A percentile compares a stretch with the other conserved stretches of the same genome.
Conservation (phyloP, 257 asterid species). For the Nicotiana obtusifolia region DNA sequence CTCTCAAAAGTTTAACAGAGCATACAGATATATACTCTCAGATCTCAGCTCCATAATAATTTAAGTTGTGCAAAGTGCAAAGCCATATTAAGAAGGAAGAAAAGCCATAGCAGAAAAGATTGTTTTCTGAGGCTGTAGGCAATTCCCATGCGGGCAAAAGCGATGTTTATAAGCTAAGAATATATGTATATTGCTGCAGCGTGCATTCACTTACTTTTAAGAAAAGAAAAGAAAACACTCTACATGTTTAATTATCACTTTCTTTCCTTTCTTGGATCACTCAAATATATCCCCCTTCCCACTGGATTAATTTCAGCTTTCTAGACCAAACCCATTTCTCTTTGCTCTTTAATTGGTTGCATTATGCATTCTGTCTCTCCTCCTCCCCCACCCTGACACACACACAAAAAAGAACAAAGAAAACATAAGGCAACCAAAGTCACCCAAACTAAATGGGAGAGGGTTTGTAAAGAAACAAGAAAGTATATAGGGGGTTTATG, state of each 20-base stretch:
- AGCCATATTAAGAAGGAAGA: background rate
- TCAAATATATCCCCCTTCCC: background rate
- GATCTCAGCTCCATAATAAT: background rate
- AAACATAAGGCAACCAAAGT: no score
- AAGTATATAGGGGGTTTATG: no score
- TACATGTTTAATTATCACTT: background rate
- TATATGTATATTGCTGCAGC: background rate
- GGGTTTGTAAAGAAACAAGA: no score
- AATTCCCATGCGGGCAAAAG: conserved; percentile 7
- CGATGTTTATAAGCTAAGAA: background rate
- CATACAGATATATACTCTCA: background rate
- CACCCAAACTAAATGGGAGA: no score
- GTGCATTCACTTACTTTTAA: conserved; percentile 9
- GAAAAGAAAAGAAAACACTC: background rate
- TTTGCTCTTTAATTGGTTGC: background rate
- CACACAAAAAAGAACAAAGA: background rate
- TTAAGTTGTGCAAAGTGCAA: background rate
- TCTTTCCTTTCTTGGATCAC: conserved; percentile 5
- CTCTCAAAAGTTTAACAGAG: background rate
- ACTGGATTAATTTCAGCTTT: conserved; percentile 2
- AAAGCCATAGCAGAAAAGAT: background rate
- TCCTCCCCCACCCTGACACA: no score
- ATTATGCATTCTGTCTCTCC: background rate
- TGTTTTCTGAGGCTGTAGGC: background rate
- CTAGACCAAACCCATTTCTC: background rate